These are phyloP conservation scores for Kalanchoe fedtschenkoi DNA, from an alignment of 164 flowering plant species.

Conservation along the genomic window DNA sequence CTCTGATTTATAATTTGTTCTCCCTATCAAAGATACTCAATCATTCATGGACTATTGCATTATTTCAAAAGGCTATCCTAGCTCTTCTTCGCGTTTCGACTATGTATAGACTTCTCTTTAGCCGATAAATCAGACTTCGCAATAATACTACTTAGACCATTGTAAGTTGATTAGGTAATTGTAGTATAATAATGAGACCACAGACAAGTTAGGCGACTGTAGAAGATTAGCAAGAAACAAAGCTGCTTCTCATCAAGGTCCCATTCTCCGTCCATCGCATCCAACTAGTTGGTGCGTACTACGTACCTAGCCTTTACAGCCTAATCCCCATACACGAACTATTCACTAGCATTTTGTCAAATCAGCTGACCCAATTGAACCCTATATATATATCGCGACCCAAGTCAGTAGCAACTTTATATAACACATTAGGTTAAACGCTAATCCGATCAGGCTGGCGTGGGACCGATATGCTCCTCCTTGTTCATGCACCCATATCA, in stretches of 20 bases:
- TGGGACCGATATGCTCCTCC: slow-evolving; percentile 5
- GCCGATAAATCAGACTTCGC: background rate
- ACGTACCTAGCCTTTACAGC: background rate
- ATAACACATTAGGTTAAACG: background rate
- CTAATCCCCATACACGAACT: background rate
- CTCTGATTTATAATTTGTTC: background rate
- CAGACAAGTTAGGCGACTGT: background rate
- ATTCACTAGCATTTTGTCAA: background rate
- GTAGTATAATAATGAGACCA: background rate
- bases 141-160: background rate
- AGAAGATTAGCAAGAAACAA: slow-evolving; percentile 1
- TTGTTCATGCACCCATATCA: background rate
- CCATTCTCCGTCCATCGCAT: background rate
- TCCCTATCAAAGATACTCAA: background rate
- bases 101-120: background rate
- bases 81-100: background rate
- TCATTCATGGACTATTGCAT: background rate
- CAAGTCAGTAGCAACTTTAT: background rate
- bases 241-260: background rate
- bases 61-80: no score
- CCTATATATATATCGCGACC: background rate
- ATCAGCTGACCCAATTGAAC: background rate
- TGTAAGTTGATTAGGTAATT: background rate
- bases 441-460: background rate
- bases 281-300: background rate